A percentile compares a stretch with the other conserved stretches of the same genome.
These are phyloP conservation scores for Nemophila menziesii DNA, from an alignment of 257 asterid genomes.

Conservation along the genomic window DNA sequence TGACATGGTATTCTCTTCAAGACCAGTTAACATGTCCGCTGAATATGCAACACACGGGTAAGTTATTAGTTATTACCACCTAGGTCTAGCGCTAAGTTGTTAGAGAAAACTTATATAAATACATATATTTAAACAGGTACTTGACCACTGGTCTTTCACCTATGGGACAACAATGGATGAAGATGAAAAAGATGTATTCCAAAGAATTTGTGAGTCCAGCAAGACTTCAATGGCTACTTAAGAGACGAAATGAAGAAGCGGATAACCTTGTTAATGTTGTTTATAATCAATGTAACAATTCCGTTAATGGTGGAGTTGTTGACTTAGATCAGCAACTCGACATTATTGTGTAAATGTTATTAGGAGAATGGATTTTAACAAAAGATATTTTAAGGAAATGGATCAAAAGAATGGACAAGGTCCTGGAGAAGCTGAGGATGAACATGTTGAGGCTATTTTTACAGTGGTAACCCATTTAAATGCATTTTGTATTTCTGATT, in stretches of 20 bases:
- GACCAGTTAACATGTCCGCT: too few species aligned
- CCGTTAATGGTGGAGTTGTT: constrained; percentile 1
- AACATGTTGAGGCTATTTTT: too few species aligned
- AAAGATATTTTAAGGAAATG: constrained; percentile 19
- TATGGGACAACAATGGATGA: constrained; percentile 12
- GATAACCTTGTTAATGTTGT: constrained; percentile 13
- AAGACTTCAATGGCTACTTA: constrained; percentile 5
- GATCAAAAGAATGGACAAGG: constrained; percentile 5
- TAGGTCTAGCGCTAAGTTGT: too few species aligned
- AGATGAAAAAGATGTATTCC: constrained; percentile 12
- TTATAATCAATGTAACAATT: constrained; percentile 2
- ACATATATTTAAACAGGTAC: too few species aligned
- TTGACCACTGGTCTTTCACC: constrained; percentile 2
- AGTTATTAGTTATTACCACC: too few species aligned
- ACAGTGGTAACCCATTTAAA: too few species aligned
- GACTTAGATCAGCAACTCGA: constrained; percentile 10
- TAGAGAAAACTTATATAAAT: too few species aligned
- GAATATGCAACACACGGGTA: too few species aligned
- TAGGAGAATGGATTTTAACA: constrained; percentile 11
- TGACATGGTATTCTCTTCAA: too few species aligned
- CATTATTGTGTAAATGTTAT: constrained; percentile 18
- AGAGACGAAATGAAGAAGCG: constrained; percentile 11
- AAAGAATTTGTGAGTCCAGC: constrained; percentile 6
- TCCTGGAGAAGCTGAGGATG: too few species aligned
- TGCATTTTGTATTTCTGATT: too few species aligned